Evolutionary conservation across 192 early-diverging fungal species (phyloP).

Genomic region (Pilaira anomala): DNA sequence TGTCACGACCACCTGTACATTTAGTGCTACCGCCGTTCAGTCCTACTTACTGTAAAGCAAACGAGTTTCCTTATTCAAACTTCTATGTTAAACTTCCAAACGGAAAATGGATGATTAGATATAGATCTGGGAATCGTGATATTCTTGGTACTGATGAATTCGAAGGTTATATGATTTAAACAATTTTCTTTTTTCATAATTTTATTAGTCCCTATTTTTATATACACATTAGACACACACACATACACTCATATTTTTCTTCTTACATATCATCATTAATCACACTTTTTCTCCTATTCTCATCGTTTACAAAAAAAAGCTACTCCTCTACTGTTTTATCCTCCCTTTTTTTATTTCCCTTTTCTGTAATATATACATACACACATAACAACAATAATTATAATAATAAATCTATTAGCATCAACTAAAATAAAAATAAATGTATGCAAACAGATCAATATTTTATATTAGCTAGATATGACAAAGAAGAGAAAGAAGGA

Average conservation of each 20-base stretch:
- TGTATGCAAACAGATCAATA: no score
- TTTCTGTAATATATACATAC: no score
- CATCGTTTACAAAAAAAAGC: no score
- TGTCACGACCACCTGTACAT: conserved; percentile 65
- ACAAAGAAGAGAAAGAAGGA: no score
- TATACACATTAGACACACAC: background rate
- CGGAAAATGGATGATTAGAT: conserved; percentile 41
- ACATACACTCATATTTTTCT: background rate
- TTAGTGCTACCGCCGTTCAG: conserved; percentile 28
- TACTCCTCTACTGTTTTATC: no score
- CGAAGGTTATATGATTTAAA: conserved; percentile 36
- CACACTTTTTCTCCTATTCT: no score
- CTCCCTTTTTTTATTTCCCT: no score
- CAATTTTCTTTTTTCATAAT: background rate
- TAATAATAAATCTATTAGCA: no score
- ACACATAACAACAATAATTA: no score
- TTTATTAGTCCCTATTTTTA: conserved; percentile 14
- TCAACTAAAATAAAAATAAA: no score
- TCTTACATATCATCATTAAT: no score
- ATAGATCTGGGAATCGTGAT: conserved; percentile 31
- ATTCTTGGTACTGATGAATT: conserved; percentile 38
- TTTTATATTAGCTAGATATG: no score
- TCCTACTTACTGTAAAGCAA: conserved; percentile 28
- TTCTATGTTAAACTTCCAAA: conserved; percentile 35
- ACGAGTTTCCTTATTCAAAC: conserved; percentile 38